A percentile compares a stretch with the other conserved stretches of the same genome.
These are phyloP conservation scores for Coemansia sp. DNA, from an alignment of 192 early-diverging fungal species.

Conservation along the genomic window DNA sequence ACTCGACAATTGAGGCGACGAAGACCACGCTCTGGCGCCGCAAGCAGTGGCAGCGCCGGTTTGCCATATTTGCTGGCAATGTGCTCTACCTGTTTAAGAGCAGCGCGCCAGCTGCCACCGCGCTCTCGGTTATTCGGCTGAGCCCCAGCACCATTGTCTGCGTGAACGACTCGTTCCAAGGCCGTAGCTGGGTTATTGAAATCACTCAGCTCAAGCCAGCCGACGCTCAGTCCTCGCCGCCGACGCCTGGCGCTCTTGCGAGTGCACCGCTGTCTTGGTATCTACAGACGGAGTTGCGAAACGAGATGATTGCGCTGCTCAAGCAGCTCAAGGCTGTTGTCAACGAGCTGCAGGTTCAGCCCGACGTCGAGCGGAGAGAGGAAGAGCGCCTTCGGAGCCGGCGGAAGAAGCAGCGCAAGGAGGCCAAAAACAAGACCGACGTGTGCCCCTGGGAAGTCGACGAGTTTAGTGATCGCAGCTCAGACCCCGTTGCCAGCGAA, in stretches of 20 bases:
- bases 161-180: conserved; percentile 50
- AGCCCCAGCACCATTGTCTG: conserved; percentile 35
- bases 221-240: background rate
- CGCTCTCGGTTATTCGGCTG: conserved; percentile 31
- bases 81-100: conserved; percentile 50
- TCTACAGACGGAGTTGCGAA: conserved; percentile 44
- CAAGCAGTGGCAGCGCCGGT: conserved; percentile 52
- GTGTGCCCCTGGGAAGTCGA: conserved; percentile 53
- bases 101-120: conserved; percentile 43
- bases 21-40: conserved; percentile 42
- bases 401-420: conserved; percentile 37
- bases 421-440: conserved; percentile 36
- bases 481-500: conserved; percentile 6
- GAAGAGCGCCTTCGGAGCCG: conserved; percentile 46
- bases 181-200: conserved; percentile 52
- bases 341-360: conserved; percentile 46
- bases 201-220: conserved; percentile 21
- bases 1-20: conserved; percentile 21
- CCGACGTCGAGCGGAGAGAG: conserved; percentile 42
- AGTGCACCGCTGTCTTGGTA: conserved; percentile 42
- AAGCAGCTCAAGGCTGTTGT: conserved; percentile 50
- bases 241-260: background rate
- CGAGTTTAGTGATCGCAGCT: conserved; percentile 44
- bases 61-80: conserved; percentile 49
- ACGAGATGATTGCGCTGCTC: conserved; percentile 49